Conservation (phyloP, 306 rosid species). For the Medicago truncatula region DNA sequence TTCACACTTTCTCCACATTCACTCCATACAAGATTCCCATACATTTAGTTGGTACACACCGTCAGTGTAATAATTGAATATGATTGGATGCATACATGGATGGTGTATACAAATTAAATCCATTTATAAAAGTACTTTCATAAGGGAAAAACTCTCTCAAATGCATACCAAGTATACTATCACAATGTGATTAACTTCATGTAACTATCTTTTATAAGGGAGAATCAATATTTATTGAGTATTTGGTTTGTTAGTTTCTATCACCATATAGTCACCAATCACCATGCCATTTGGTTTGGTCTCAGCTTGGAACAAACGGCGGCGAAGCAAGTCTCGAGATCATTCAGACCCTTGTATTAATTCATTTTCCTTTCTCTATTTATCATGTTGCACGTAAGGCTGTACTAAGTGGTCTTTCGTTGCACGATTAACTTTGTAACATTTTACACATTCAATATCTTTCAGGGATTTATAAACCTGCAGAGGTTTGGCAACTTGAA, state of each 20-base stretch:
- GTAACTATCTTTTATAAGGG: neutral
- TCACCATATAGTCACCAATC: constrained; percentile 38
- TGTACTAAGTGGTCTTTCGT: no score
- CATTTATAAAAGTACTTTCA: neutral
- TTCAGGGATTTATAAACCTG: no score
- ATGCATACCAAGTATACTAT: constrained; percentile 14
- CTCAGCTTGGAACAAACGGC: constrained; percentile 63
- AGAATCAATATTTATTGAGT: constrained; percentile 14
- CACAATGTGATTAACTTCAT: constrained; percentile 19
- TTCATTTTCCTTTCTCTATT: constrained; percentile 2
- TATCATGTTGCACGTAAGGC: neutral
- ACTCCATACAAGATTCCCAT: constrained; percentile 46
- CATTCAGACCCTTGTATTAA: constrained; percentile 75
- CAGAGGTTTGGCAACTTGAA: constrained; percentile 70
- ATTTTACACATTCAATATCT: no score
- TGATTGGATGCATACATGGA: no score
- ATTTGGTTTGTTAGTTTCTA: constrained; percentile 25
- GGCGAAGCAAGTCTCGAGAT: constrained; percentile 81
- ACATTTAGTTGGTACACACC: neutral
- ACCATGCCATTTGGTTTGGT: constrained; percentile 78
- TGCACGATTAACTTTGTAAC: no score
- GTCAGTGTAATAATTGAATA: no score
- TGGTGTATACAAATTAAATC: no score
- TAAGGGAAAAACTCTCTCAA: constrained; percentile 30
- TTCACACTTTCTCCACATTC: constrained; percentile 58